phyloP scores from a whole-genome alignment of 2,329 filamentous ascomycete genomes.

The Phialocephala sp. region DNA sequence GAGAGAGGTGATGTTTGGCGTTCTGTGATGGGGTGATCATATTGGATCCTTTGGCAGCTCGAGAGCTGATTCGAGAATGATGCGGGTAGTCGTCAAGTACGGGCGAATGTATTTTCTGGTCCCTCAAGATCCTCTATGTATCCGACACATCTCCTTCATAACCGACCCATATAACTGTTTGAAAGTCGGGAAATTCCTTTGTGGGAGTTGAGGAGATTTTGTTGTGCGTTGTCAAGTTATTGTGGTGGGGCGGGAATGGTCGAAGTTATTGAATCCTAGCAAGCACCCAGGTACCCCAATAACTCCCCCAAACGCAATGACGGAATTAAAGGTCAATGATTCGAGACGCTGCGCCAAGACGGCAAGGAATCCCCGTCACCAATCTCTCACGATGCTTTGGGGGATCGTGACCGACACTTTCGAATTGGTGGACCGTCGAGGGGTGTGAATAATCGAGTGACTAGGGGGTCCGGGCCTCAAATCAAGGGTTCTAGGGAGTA shows the following conservation, averaged over 20 bases:
- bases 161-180: not conserved
- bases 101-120: not conserved
- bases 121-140: not conserved
- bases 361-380: slow-evolving; percentile 6
- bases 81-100: not conserved
- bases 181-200: not conserved
- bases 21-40: slow-evolving; percentile 21
- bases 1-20: slow-evolving; percentile 16
- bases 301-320: slow-evolving; percentile 6
- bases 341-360: slow-evolving; percentile 10
- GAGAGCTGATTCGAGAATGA: slow-evolving; percentile 7
- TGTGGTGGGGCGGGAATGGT: slow-evolving; percentile 10
- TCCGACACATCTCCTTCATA: slow-evolving; percentile 12
- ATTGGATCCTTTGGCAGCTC: slow-evolving; percentile 10
- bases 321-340: slow-evolving; percentile 7
- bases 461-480: not conserved
- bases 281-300: not conserved
- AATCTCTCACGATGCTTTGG: slow-evolving; percentile 7
- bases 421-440: not conserved
- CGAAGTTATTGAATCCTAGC: slow-evolving; percentile 6
- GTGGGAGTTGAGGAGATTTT: not conserved
- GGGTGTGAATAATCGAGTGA: slow-evolving; percentile 4
- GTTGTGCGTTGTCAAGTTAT: slow-evolving; percentile 13
- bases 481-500: not conserved
- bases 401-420: slow-evolving; percentile 2